Conservation (phyloP, 305 asterid species). For the Solanum hybrid region DNA sequence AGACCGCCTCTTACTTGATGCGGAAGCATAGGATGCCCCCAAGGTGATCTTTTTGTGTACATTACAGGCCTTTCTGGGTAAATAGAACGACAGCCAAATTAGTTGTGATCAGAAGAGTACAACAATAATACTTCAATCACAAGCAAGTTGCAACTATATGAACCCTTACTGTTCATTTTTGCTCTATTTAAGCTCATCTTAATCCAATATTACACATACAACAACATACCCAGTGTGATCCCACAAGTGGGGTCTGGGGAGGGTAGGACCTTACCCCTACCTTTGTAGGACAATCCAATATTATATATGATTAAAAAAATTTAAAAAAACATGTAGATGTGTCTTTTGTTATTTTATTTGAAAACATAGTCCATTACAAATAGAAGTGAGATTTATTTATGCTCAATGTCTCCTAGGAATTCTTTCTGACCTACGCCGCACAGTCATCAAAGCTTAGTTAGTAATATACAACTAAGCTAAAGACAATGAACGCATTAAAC, state of each 20-base stretch:
- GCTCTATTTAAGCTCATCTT: background rate
- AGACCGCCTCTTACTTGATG: constrained; percentile 46
- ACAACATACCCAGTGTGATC: background rate
- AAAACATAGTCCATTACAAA: background rate
- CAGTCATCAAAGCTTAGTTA: background rate
- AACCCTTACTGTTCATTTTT: background rate
- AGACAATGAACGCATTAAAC: background rate
- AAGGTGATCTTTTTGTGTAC: constrained; percentile 56
- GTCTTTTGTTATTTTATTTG: background rate
- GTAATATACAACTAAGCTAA: background rate
- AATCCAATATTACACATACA: background rate
- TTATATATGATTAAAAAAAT: background rate
- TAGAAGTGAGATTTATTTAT: background rate
- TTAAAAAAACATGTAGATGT: background rate
- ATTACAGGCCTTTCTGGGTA: constrained; percentile 68
- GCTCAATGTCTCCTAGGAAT: background rate
- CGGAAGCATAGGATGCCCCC: constrained; percentile 67
- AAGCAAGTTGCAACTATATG: background rate
- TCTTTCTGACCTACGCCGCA: background rate
- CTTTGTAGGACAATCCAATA: background rate
- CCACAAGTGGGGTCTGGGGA: background rate
- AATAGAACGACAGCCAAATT: background rate
- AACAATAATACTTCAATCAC: background rate
- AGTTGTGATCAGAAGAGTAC: background rate
- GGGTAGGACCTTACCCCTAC: background rate